Evolutionary conservation across 495 filamentous ascomycete species (phyloP).

Genomic region (Penicillium paradoxum): DNA sequence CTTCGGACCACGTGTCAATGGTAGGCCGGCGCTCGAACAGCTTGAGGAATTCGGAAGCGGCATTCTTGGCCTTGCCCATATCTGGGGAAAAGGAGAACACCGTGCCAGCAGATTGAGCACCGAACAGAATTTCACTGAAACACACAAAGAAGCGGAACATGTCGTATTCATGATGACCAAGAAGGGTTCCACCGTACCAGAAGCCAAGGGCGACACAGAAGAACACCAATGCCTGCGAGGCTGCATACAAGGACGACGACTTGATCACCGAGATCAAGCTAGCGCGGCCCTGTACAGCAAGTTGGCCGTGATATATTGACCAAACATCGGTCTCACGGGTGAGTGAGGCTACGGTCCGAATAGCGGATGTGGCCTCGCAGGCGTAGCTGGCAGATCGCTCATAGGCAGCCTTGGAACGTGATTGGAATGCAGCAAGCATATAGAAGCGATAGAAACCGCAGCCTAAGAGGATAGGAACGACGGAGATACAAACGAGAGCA

Average conservation of each 20-base stretch:
- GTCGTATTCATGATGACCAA: slow-evolving; percentile 62
- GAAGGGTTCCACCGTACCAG: slow-evolving; percentile 84
- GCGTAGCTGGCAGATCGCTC: slow-evolving; percentile 74
- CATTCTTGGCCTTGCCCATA: slow-evolving; percentile 83
- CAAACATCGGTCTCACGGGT: slow-evolving; percentile 80
- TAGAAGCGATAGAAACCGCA: slow-evolving; percentile 87
- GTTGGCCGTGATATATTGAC: slow-evolving; percentile 61
- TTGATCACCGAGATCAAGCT: slow-evolving; percentile 62
- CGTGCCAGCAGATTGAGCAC: slow-evolving; percentile 78
- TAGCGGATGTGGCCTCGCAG: slow-evolving; percentile 85
- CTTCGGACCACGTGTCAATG: slow-evolving; percentile 78
- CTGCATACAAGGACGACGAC: slow-evolving; percentile 70
- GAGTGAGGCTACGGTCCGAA: slow-evolving; percentile 87
- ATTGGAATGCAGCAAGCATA: slow-evolving; percentile 72
- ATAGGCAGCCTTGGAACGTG: slow-evolving; percentile 64
- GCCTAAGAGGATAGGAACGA: slow-evolving; percentile 68
- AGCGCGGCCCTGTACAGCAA: slow-evolving; percentile 55
- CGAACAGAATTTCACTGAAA: slow-evolving; percentile 74
- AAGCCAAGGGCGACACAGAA: slow-evolving; percentile 84
- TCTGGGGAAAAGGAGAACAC: slow-evolving; percentile 83
- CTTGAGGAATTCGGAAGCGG: slow-evolving; percentile 66
- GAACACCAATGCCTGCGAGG: slow-evolving; percentile 75
- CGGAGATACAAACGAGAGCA: slow-evolving; percentile 73
- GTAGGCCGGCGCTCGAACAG: slow-evolving; percentile 73
- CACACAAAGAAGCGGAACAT: slow-evolving; percentile 83